Evolutionary conservation across 495 filamentous ascomycete genomes (phyloP).

Genomic region (Cudoniella acicularis): DNA sequence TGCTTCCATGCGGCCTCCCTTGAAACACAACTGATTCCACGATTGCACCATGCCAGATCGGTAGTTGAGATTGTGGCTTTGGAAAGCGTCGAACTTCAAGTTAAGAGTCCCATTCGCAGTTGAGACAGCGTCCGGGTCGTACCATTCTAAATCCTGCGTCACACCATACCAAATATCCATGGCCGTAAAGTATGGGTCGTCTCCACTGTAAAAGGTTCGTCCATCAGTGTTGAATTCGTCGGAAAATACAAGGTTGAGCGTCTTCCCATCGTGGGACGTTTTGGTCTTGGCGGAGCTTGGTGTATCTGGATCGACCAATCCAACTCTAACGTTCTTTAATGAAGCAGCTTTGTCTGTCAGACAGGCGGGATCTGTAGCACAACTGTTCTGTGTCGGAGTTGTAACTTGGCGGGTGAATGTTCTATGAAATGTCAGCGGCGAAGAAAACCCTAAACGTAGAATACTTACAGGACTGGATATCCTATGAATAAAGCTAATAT

Average conservation of each 20-base stretch:
- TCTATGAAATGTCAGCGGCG: conserved; percentile 7
- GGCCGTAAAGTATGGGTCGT: conserved; percentile 69
- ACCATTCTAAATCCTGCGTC: conserved; percentile 78
- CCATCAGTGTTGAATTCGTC: conserved; percentile 74
- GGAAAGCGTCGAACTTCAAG: conserved; percentile 62
- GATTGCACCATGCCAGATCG: conserved; percentile 80
- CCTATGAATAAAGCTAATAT: conserved; percentile 67
- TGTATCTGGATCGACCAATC: conserved; percentile 71
- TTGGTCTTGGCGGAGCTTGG: conserved; percentile 56
- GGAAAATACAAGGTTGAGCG: conserved; percentile 64
- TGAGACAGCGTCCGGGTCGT: conserved; percentile 72
- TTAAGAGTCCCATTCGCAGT: conserved; percentile 65
- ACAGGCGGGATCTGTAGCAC: conserved; percentile 44
- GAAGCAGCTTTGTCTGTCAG: conserved; percentile 53
- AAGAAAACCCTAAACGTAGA: background rate
- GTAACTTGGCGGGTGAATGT: conserved; percentile 8
- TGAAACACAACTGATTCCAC: conserved; percentile 80
- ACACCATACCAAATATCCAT: conserved; percentile 81
- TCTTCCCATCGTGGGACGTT: conserved; percentile 54
- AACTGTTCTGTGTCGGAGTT: background rate
- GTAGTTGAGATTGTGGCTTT: conserved; percentile 66
- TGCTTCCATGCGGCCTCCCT: conserved; percentile 72
- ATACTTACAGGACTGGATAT: conserved; percentile 66
- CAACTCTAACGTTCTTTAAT: conserved; percentile 55
- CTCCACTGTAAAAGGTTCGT: conserved; percentile 68